Base-by-base conservation (phyloP, 805 yeast species). In the Grigorovia yakushimaensis region DNA sequence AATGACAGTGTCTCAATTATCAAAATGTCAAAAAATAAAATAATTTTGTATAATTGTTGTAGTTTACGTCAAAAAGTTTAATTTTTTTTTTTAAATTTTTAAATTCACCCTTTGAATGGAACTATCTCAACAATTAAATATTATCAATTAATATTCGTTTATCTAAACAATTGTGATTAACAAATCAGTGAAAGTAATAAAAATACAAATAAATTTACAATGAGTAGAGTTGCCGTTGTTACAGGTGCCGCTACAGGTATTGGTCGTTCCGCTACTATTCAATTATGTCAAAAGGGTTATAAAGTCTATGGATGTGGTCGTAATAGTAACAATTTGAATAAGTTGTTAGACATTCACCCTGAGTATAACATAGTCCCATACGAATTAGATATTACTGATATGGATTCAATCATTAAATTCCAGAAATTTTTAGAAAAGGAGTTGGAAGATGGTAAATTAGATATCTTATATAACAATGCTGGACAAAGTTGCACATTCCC, bases 301-400 rank as follows among this genome's bases (percentile, higher is more conserved):
- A 67, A 68, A 49, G 88, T 84, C 0, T 83, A 77, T 58, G 89
- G 89, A 0, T 81, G 84, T 48, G 88, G 93, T 2, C 72, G 94
- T 61, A 73, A 88, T 53, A 55, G 76, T 30, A 80, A 72, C 43
- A 77, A 76, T 3, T 81, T 85, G 81, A 70, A 73, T 38, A 64
- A 66, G 19, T 57, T 65, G 42, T 67, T 70, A n/a, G 64, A 67
- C 42, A 54, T 57, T 21, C 57, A 54, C 35, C 52, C 56, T 6
- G 48, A 50, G 2, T 47, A 51, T 9, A 74, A 76, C 0, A 66
- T 82, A 3, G 65, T 60, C 22, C 75, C 75, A 2, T 60, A 80
- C 30, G 50, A 66, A 39, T 64, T 84, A 47, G 94, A 84, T 56
- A 85, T 84, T 22, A 62, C 82, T 0, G 68, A 76, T 4, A 44